Evolutionary conservation across 1,284 basidiomycete genomes (phyloP), one percentile per base, ranked within the genome.

Genomic region (Rhodotorula sp.): DNA sequence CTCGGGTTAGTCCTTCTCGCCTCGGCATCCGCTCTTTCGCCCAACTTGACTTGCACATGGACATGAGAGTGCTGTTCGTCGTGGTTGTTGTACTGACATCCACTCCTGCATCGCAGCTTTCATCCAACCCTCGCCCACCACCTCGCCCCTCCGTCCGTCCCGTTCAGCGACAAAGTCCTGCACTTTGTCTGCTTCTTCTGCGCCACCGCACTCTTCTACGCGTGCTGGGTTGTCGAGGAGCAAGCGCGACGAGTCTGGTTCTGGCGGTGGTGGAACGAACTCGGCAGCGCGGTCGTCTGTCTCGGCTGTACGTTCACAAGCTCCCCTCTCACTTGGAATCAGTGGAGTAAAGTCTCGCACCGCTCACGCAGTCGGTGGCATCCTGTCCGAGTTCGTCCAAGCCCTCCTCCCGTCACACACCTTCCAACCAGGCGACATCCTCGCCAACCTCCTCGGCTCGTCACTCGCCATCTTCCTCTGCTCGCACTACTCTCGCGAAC

Each of bases 221-320:
- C 90, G 77, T 91, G 93, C 59, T 87, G 90, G 68, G 90, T 92
- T 74, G 88, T 93, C 19, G 91, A 94, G 73, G 90, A 94, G 87
- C 90, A 76, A 77, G 88, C 81, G 29, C 55, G 64, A 19, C 63
- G 90, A 70, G 82, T 89, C 70, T 85, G 90, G 79, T 91, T 89
- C 87, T 94, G 92, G 92, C 84, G 90, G n/a, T 84, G 89, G 78
- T 84, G 86, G 15, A 85, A 86, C 8, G 81, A 92, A 22, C 85
- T 90, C 54, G 84, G 91, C 70, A 90, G 90, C 0, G 79, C 81
- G 3, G 78, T 89, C 61, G 83, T 86, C 3, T 93, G 90, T 76
- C 86, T 89, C 80, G 84, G 92, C 76, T 22, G 39, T 49, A 29
- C 51, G 32, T 54, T 20, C 49, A 58, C 30, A 20, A 39, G 8